These are phyloP conservation scores for Aphanoascus verrucosus DNA, from an alignment of 2,329 filamentous ascomycete genomes.

Conservation along the genomic window DNA sequence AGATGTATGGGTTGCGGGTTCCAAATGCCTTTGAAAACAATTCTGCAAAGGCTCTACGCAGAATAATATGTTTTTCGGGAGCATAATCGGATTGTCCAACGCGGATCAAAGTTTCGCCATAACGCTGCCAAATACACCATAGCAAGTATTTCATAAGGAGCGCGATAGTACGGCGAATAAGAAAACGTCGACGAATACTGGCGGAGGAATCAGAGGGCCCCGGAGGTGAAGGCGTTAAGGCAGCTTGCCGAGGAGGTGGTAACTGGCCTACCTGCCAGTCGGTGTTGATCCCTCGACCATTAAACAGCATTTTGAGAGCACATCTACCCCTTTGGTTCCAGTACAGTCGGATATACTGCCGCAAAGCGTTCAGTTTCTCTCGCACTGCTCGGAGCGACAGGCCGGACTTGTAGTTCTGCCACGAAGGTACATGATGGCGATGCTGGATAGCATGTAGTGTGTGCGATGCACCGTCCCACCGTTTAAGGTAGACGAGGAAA, in stretches of 20 bases:
- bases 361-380: neutral
- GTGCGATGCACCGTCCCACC: neutral
- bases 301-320: slow-evolving; percentile 11
- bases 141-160: neutral
- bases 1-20: neutral
- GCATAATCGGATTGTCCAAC: slow-evolving; percentile 2
- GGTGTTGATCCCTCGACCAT: slow-evolving; percentile 9
- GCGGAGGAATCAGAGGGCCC: too few relatives aligned
- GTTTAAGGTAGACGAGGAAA: slow-evolving; percentile 10
- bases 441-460: neutral
- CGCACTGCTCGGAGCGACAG: neutral
- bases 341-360: neutral
- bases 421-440: neutral
- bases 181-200: neutral
- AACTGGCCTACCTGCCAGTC: slow-evolving; percentile 6
- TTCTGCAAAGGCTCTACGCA: neutral
- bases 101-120: neutral
- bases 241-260: neutral
- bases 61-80: slow-evolving; percentile 6
- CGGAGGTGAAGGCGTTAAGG: neutral
- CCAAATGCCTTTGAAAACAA: neutral
- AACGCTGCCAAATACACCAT: neutral
- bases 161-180: neutral
- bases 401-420: neutral
- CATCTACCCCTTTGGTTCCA: neutral